Conservation (phyloP, 2,329 filamentous ascomycete species). For the Fusarium lateritium region DNA sequence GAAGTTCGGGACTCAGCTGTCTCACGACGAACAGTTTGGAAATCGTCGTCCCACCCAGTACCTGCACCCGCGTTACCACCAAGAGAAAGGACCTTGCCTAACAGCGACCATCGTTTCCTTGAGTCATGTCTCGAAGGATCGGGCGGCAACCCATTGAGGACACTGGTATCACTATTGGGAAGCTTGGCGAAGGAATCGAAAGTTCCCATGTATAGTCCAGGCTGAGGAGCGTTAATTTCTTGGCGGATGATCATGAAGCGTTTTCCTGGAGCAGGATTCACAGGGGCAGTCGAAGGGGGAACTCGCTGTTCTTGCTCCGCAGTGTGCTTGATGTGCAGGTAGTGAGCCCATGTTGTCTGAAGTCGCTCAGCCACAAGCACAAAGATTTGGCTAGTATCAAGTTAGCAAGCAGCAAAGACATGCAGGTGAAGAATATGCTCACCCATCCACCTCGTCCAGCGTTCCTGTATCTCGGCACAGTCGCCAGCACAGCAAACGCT, state of each 20-base stretch:
- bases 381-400: slow-evolving; percentile 74
- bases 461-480: slow-evolving; percentile 82
- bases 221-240: slow-evolving; percentile 69
- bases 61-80: slow-evolving; percentile 38
- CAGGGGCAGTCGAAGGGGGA: slow-evolving; percentile 83
- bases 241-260: slow-evolving; percentile 91
- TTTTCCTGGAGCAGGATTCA: slow-evolving; percentile 86
- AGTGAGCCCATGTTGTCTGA: slow-evolving; percentile 82
- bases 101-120: slow-evolving; percentile 74
- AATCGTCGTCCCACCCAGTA: slow-evolving; percentile 58
- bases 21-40: slow-evolving; percentile 66
- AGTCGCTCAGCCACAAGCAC: slow-evolving; percentile 76
- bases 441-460: slow-evolving; percentile 76
- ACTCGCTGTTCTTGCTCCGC: slow-evolving; percentile 70
- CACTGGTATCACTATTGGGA: slow-evolving; percentile 41
- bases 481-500: slow-evolving; percentile 91
- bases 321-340: slow-evolving; percentile 79
- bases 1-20: slow-evolving; percentile 62
- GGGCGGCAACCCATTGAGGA: slow-evolving; percentile 47
- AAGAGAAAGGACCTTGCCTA: slow-evolving; percentile 73
- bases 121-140: slow-evolving; percentile 55
- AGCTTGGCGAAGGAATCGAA: slow-evolving; percentile 63
- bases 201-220: slow-evolving; percentile 61
- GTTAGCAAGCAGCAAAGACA: slow-evolving; percentile 45
- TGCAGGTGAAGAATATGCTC: slow-evolving; percentile 55